A percentile compares a stretch with the other conserved stretches of the same genome.
These are phyloP conservation scores for Aspergillus bombycis DNA, from an alignment of 2,329 filamentous ascomycete species.

Conservation along the genomic window DNA sequence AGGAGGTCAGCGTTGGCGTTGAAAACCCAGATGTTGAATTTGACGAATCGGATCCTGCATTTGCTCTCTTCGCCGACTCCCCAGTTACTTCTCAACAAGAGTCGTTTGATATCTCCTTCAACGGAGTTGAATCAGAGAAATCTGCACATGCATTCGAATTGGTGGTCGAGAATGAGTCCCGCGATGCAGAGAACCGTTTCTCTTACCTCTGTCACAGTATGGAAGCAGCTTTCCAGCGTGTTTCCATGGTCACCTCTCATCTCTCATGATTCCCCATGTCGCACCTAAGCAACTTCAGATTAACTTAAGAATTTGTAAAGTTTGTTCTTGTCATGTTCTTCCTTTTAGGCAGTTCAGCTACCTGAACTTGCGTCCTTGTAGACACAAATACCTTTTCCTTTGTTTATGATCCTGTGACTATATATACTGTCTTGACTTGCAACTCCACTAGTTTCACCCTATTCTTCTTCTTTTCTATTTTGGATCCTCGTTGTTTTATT, in stretches of 20 bases:
- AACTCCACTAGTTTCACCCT: not conserved
- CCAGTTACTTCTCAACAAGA: constrained; percentile 39
- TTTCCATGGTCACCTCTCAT: constrained; percentile 45
- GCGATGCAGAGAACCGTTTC: constrained; percentile 35
- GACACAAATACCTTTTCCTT: constrained; percentile 27
- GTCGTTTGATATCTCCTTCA: constrained; percentile 41
- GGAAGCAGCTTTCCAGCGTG: constrained; percentile 46
- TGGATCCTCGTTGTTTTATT: not conserved
- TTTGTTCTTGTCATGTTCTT: constrained; percentile 21
- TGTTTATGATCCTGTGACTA: constrained; percentile 28
- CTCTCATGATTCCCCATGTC: constrained; percentile 40
- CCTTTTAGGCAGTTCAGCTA: constrained; percentile 15
- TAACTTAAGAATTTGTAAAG: constrained; percentile 21
- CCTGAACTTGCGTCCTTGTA: constrained; percentile 20
- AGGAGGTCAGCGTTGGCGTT: constrained; percentile 24
- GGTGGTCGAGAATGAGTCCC: constrained; percentile 52
- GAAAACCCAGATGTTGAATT: constrained; percentile 52
- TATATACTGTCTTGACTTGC: constrained; percentile 12
- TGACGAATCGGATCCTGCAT: constrained; percentile 56
- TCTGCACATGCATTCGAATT: constrained; percentile 64
- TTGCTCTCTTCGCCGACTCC: constrained; percentile 55
- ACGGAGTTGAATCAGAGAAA: constrained; percentile 66
- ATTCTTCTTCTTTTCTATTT: not conserved
- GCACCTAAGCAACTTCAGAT: constrained; percentile 18
- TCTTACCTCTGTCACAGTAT: constrained; percentile 43